These are phyloP conservation scores for Ampelocalamus luodianensis DNA, from an alignment of 176 grass and related monocot species.

Conservation along the genomic window DNA sequence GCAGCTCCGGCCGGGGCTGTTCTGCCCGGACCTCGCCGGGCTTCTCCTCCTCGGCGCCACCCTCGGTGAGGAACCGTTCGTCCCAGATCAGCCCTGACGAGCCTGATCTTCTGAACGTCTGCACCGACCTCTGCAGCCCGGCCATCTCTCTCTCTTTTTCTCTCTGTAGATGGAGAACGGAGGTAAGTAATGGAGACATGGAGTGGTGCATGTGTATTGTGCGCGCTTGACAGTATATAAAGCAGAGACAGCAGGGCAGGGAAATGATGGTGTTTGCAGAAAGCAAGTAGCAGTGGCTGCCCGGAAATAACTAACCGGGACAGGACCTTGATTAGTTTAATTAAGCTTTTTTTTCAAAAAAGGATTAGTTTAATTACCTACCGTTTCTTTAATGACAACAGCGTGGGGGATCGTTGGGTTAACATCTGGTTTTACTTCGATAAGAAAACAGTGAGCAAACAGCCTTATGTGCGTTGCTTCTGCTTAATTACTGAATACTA, in stretches of 20 bases:
- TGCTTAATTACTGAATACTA: no score
- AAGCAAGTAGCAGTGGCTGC: not conserved
- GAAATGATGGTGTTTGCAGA: conserved; percentile 30
- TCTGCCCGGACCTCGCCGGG: not conserved
- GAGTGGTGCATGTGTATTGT: not conserved
- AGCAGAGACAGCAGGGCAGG: conserved; percentile 1
- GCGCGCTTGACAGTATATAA: not conserved
- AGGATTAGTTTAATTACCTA: not conserved
- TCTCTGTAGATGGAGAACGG: conserved; percentile 8
- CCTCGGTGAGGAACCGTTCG: conserved; percentile 53
- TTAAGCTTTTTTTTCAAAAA: no score
- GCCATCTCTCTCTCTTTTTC: conserved; percentile 41
- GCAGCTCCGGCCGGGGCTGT: conserved; percentile 42
- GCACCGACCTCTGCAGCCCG: conserved; percentile 69
- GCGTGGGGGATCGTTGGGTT: no score
- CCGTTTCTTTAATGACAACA: not conserved
- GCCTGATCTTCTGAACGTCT: conserved; percentile 68
- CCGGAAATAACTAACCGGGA: conserved; percentile 29
- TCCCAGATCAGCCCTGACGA: conserved; percentile 74
- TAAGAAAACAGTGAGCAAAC: no score
- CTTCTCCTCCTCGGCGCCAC: not conserved
- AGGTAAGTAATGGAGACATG: not conserved
- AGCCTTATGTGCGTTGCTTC: no score
- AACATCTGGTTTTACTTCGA: no score
- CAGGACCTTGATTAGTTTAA: not conserved